Conservation (phyloP, 768 basidiomycete species). For the Pleurotus tuoliensis region DNA sequence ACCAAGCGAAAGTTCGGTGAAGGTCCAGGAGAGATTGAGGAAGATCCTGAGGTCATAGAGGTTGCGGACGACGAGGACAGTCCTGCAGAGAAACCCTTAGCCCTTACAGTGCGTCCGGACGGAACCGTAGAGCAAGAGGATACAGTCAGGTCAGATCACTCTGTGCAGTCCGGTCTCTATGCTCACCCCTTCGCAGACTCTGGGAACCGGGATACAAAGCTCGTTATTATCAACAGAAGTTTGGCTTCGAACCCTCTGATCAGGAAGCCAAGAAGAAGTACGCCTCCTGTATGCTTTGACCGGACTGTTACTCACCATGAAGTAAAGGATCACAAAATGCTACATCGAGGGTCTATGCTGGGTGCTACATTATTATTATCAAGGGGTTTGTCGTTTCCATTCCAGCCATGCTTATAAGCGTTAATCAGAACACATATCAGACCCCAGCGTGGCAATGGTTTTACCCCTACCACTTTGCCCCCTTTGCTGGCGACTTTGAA, state of each 20-base stretch:
- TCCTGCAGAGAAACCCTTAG: constrained; percentile 35
- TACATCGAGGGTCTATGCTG: constrained; percentile 95
- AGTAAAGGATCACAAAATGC: constrained; percentile 62
- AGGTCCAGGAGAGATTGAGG: constrained; percentile 32
- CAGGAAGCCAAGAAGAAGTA: constrained; percentile 70
- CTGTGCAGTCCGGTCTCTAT: background rate
- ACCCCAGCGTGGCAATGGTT: constrained; percentile 98
- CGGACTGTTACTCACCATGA: background rate
- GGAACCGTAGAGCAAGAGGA: constrained; percentile 95
- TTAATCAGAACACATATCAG: constrained; percentile 27
- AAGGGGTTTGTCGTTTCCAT: constrained; percentile 65
- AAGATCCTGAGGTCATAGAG: constrained; percentile 35
- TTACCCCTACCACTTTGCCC: constrained; percentile 97
- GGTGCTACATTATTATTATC: constrained; percentile 98
- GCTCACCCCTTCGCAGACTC: constrained; percentile 46
- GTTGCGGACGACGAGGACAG: constrained; percentile 52
- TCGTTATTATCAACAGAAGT: constrained; percentile 93
- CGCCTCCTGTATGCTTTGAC: constrained; percentile 15
- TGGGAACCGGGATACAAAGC: constrained; percentile 97
- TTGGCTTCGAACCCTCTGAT: constrained; percentile 72
- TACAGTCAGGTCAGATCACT: constrained; percentile 71
- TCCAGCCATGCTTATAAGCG: background rate
- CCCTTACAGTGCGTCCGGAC: constrained; percentile 80
- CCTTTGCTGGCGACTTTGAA: constrained; percentile 93
- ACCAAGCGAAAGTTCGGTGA: constrained; percentile 49